Base-by-base conservation (phyloP, 306 rosid species). In the Begonia peltatifolia region DNA sequence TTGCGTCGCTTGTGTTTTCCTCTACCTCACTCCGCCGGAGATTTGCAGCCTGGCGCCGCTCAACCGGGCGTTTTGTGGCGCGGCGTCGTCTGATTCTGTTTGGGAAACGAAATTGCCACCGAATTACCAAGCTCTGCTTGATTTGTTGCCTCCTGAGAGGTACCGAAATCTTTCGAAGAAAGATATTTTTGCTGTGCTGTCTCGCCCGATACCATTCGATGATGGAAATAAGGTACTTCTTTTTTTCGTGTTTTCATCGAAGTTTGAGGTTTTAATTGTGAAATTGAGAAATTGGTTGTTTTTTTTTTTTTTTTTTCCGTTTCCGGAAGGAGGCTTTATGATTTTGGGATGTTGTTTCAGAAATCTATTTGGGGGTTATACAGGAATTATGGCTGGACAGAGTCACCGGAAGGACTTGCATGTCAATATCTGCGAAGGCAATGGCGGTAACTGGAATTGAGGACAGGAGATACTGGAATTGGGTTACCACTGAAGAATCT, bases 1-100 rank as follows among this genome's bases (percentile, higher is more conserved):
- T 61, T 89, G 95, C 53, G 94, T 89, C 47, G 97, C 97, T 13
- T 79, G 97, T 57, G 94, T 84, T 10, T 84, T 89, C 55, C 64
- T 82, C 11, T 68, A 85, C 54, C 79, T 89, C 16, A 70, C 90
- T 55, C 95, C 97, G 48, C 97, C 85, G 46, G 90, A 89, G 79
- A 89, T 82, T 56, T 89, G 97, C 69, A 89, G 82, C 55, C 66
- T 89, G 9, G 95, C 97, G 6, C 75, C 95, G 30, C 78, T 89
- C 17, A 89, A 80, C 53, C 73, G 83, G 12, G 83, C 95, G 1
- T 89, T 89, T 51, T 87, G 94, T 9, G 94, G 95, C 4, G 94
- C 95, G 5, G 90, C 95, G 51, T 84, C 97, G 16, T 81, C 97
- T 11, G 95, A 89, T 63, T 56, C 74, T 46, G 85, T 89, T 1